Base-by-base conservation (phyloP, 257 asterid species). In the Ilex asprella region DNA sequence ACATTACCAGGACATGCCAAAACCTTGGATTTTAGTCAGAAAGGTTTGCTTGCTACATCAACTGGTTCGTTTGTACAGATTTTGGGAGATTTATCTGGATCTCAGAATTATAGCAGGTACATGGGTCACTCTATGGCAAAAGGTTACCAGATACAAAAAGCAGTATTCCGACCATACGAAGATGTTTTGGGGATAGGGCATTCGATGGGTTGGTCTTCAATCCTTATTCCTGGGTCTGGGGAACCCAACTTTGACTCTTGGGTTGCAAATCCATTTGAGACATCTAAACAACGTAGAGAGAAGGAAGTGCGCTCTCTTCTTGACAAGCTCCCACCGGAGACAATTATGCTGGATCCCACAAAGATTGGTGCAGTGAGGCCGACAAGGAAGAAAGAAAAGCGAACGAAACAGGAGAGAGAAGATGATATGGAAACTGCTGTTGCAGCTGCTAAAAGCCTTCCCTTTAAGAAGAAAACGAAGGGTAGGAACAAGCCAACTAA, bases 261-360 rank as follows among this genome's bases (percentile, higher is more conserved):
- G 89, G 96, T 87, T 30, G 99, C 95, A 0, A 93, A 87, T 39
- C 99, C 99, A 0, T 87, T 72, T 52, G 97, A 93, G 70, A 89
- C 99, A 29, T 63, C 79, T 10, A 93, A 87, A 55, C 99, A 93
- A 71, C 75, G 99, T 58, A 75, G 80, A 30, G 97, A 93, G 81
- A 87, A 82, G 84, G 99, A 89, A 76, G 81, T 93, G 9, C 83
- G 68, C 6, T 63, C 88, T 16, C 97, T 93, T 67, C 96, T 93
- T 14, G 99, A 93, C 63, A 93, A 93, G 67, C 82, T 93, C 7
- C 99, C 97, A 2, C 96, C 99, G 0, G 99, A 89, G 83, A 82
- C 99, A 2, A 85, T 93, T 69, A 89, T 89, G 99, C 63, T 93
- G 81, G 91, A 93, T 73, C 99, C 99, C 1, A 70, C 95, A 4